phyloP scores from a whole-genome alignment of 768 basidiomycete genomes.

The Megacollybia marginata region DNA sequence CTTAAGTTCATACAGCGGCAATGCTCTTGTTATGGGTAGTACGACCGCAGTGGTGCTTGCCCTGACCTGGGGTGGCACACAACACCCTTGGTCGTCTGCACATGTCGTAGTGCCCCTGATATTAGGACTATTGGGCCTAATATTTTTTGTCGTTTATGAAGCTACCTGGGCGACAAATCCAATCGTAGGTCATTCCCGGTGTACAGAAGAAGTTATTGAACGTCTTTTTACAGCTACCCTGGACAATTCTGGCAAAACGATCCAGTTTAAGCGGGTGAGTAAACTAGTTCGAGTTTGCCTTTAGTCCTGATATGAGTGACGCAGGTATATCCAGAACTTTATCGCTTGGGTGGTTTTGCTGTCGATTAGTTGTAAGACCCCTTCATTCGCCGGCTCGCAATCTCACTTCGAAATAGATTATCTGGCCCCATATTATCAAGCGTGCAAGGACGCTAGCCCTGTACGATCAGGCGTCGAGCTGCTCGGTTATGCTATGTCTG shows the following conservation, averaged over 20 bases:
- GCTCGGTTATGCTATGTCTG: slow-evolving; percentile 23
- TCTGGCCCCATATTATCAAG: slow-evolving; percentile 14
- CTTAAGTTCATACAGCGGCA: background rate
- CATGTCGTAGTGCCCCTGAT: slow-evolving; percentile 1
- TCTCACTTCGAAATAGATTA: background rate
- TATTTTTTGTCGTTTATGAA: background rate
- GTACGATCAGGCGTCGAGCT: slow-evolving; percentile 17
- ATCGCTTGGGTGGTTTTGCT: background rate
- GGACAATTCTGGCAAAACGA: background rate
- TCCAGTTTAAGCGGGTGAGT: background rate
- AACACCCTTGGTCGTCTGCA: slow-evolving; percentile 4
- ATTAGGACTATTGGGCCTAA: background rate
- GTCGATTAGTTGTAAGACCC: background rate
- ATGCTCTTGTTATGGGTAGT: background rate
- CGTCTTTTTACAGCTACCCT: background rate
- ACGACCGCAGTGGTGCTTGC: background rate
- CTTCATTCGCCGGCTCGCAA: background rate
- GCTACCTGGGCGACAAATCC: background rate
- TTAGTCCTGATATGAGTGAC: background rate
- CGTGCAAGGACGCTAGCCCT: slow-evolving; percentile 26
- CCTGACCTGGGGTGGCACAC: slow-evolving; percentile 4
- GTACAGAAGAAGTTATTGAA: background rate
- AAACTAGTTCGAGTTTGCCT: background rate
- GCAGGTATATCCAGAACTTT: background rate
- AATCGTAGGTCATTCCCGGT: background rate